These are phyloP conservation scores for Paracoccidioides lutzii DNA, from an alignment of 2,329 filamentous ascomycete genomes.

Conservation along the genomic window DNA sequence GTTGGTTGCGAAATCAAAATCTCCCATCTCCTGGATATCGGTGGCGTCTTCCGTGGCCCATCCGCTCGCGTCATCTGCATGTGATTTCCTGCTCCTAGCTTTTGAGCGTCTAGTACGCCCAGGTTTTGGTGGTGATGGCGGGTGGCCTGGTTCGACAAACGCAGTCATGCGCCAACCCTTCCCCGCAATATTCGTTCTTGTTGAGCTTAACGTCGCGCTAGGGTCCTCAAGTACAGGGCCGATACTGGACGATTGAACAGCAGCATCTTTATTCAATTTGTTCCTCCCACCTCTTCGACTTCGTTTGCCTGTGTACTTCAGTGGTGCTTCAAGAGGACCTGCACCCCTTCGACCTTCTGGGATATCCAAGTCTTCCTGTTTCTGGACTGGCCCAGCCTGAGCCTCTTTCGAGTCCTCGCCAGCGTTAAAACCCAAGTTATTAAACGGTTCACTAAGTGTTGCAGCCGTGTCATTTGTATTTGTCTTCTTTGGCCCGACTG, in stretches of 20 bases:
- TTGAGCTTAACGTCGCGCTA: slow-evolving; percentile 14
- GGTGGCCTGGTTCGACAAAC: slow-evolving; percentile 43
- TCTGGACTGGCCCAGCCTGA: slow-evolving; percentile 8
- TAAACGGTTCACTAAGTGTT: slow-evolving; percentile 35
- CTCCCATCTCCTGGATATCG: slow-evolving; percentile 81
- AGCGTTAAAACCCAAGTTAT: slow-evolving; percentile 23
- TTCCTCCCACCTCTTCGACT: slow-evolving; percentile 36
- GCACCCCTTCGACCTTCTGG: slow-evolving; percentile 13
- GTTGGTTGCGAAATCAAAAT: slow-evolving; percentile 85
- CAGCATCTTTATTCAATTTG: slow-evolving; percentile 33
- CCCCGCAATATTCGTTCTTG: slow-evolving; percentile 32
- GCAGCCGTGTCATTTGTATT: slow-evolving; percentile 18
- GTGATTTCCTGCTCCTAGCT: slow-evolving; percentile 30
- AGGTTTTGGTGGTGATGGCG: slow-evolving; percentile 13
- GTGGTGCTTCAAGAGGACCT: slow-evolving; percentile 15
- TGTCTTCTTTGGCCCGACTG: background rate
- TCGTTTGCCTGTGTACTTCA: slow-evolving; percentile 23
- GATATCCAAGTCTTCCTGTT: slow-evolving; percentile 10
- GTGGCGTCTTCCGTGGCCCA: slow-evolving; percentile 96
- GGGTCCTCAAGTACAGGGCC: slow-evolving; percentile 24
- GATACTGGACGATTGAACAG: slow-evolving; percentile 25
- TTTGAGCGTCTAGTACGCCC: slow-evolving; percentile 33
- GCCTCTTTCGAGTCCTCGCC: slow-evolving; percentile 9
- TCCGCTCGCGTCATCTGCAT: slow-evolving; percentile 54
- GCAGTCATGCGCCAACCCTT: slow-evolving; percentile 58